A percentile compares a stretch with the other conserved stretches of the same genome.
Conservation (phyloP, 2,329 filamentous ascomycete species). For the Sporothrix protearum region DNA sequence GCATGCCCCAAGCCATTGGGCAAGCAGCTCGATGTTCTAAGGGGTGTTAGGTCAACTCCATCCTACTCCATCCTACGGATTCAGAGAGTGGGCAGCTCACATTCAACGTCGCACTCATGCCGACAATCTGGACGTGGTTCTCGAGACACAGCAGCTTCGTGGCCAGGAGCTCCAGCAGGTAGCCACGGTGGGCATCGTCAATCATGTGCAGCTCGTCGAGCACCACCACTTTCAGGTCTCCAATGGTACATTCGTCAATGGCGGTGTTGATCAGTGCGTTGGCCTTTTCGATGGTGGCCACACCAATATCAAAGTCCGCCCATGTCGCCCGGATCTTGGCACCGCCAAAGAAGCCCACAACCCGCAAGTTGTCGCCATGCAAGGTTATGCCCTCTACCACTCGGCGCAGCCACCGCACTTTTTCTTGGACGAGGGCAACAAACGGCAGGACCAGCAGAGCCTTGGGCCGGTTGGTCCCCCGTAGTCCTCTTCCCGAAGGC, state of each 20-base stretch:
- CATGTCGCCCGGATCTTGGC: slow-evolving; percentile 64
- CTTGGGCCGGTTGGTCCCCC: slow-evolving; percentile 44
- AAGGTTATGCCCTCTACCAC: slow-evolving; percentile 58
- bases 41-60: not conserved
- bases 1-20: slow-evolving; percentile 66
- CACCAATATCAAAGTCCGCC: slow-evolving; percentile 71
- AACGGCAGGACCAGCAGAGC: slow-evolving; percentile 72
- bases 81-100: slow-evolving; percentile 31
- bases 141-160: slow-evolving; percentile 69
- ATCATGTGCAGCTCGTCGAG: slow-evolving; percentile 81
- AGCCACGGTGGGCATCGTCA: slow-evolving; percentile 71
- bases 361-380: slow-evolving; percentile 53
- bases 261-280: slow-evolving; percentile 70
- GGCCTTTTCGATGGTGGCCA: slow-evolving; percentile 80
- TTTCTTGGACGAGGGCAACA: slow-evolving; percentile 76
- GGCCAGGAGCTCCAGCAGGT: slow-evolving; percentile 69
- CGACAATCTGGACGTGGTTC: slow-evolving; percentile 65
- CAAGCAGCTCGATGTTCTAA: slow-evolving; percentile 64
- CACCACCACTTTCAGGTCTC: slow-evolving; percentile 63
- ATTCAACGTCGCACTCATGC: slow-evolving; percentile 76
- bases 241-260: slow-evolving; percentile 65
- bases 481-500: not conserved
- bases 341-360: slow-evolving; percentile 72
- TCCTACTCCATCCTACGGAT: not conserved
- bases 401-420: slow-evolving; percentile 68